Percentiles rank a stretch among this genome's conserved stretches.
These are phyloP conservation scores for Sugiyamaella xylanicola DNA, from an alignment of 1,139 yeast genomes.

Conservation along the genomic window DNA sequence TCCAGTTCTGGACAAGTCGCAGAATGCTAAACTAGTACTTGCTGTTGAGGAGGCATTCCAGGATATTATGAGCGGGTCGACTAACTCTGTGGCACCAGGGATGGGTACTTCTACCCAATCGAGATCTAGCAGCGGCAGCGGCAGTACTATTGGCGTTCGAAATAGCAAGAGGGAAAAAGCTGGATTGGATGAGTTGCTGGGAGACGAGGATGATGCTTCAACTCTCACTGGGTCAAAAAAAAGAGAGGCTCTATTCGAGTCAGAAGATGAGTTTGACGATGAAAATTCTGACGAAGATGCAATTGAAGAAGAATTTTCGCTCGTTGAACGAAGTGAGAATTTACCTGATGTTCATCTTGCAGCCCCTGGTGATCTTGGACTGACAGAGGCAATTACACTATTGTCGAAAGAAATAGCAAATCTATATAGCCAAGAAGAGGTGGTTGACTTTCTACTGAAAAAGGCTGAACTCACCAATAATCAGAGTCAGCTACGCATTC, in stretches of 20 bases:
- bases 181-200: conserved; percentile 2
- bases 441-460: conserved; percentile 64
- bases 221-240: neutral
- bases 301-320: conserved; percentile 8
- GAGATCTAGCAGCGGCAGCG: neutral
- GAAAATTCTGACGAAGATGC: conserved; percentile 12
- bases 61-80: conserved; percentile 51
- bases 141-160: neutral
- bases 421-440: conserved; percentile 61
- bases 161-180: neutral
- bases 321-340: neutral
- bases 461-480: conserved; percentile 87
- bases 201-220: neutral
- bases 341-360: conserved; percentile 46
- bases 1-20: conserved; percentile 21
- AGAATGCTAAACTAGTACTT: conserved; percentile 24
- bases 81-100: neutral
- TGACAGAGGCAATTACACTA: conserved; percentile 65
- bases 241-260: conserved; percentile 25
- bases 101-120: neutral
- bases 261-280: conserved; percentile 27
- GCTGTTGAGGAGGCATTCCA: conserved; percentile 75
- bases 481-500: conserved; percentile 63
- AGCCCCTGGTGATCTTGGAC: conserved; percentile 68
- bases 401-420: conserved; percentile 61